A percentile compares a stretch with the other conserved stretches of the same genome.
Conservation (phyloP, 2,329 filamentous ascomycete genomes). For the Taxawa tesnikishii region DNA sequence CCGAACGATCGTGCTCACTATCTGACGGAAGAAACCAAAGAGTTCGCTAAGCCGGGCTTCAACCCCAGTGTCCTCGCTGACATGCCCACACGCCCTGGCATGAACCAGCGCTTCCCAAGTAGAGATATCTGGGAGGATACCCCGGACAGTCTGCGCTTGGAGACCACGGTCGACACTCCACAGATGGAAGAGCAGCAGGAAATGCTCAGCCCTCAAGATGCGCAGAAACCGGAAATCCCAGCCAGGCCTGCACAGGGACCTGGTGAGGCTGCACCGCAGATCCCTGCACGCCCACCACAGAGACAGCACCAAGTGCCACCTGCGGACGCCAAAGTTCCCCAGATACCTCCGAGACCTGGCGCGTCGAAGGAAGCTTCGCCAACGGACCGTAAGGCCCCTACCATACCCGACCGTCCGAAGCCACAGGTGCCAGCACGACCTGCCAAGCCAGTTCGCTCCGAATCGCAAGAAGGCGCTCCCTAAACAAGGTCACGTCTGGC, state of each 20-base stretch:
- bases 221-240: conserved; percentile 15
- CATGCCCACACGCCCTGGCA: conserved; percentile 36
- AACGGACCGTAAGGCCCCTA: conserved; percentile 39
- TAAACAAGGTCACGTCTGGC: conserved; percentile 26
- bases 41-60: conserved; percentile 51
- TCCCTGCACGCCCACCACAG: neutral
- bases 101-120: conserved; percentile 71
- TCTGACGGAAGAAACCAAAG: conserved; percentile 31
- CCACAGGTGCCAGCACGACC: conserved; percentile 51
- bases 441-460: conserved; percentile 34
- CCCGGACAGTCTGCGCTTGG: conserved; percentile 68
- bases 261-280: conserved; percentile 12
- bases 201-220: conserved; percentile 15
- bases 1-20: conserved; percentile 28
- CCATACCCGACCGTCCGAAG: conserved; percentile 47
- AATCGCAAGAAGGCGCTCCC: conserved; percentile 18
- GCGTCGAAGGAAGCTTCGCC: conserved; percentile 33
- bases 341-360: conserved; percentile 1
- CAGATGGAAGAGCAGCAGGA: conserved; percentile 33
- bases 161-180: conserved; percentile 52
- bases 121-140: conserved; percentile 91
- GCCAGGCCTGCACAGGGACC: conserved; percentile 16
- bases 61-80: conserved; percentile 41
- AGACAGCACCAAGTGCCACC: neutral
- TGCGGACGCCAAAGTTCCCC: neutral